Base-by-base conservation (phyloP, 176 grass and related monocot genomes). In the Calamus simplicifolius region DNA sequence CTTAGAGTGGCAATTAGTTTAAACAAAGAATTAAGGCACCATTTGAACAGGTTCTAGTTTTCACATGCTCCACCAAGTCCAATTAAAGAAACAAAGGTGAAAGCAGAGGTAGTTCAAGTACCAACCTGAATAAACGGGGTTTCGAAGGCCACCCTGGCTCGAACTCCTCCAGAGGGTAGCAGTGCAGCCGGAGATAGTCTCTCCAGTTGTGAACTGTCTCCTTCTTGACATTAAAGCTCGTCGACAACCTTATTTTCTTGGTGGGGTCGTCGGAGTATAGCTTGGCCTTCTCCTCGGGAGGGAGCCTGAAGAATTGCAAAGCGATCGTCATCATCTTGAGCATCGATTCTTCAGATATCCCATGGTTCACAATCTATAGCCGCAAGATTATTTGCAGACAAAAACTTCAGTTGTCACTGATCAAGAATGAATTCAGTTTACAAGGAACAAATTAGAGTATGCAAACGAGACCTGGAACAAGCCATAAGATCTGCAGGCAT, bases 291-390 rank as follows among this genome's bases (percentile, higher is more conserved):
- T 95, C 86, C 80, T 90, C 82, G 0, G 80, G n/a, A 13, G 91
- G 77, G 3, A 95, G 68, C 18, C 25, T 16, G 70, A 95, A 95
- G 70, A 95, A 95, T 2, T 84, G 80, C 55, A 69, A 38, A 15
- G 68, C 74, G 55, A 79, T 67, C 0, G 10, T 56, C 68, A 87
- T 31, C 27, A 84, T 59, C 31, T 66, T 27, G 19, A 0, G 3
- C 52, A 71, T 69, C 64, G 79, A 58, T 31, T 77, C 71, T 52
- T 50, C 54, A 1, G 70, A 21, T 1, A 95, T 61, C 0, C 91
- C 86, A 27, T 95, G 91, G 71, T 87, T 87, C 13, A 87, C 56
- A 55, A 95, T 74, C 89, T 95, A 69, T 7, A 0, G 8, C 10
- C 35, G 3, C 8, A 43, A 43, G 35, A 43, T 43, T 43, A 43